These are phyloP conservation scores for Suillus sp. DNA, from an alignment of 768 basidiomycete species.

Conservation along the genomic window DNA sequence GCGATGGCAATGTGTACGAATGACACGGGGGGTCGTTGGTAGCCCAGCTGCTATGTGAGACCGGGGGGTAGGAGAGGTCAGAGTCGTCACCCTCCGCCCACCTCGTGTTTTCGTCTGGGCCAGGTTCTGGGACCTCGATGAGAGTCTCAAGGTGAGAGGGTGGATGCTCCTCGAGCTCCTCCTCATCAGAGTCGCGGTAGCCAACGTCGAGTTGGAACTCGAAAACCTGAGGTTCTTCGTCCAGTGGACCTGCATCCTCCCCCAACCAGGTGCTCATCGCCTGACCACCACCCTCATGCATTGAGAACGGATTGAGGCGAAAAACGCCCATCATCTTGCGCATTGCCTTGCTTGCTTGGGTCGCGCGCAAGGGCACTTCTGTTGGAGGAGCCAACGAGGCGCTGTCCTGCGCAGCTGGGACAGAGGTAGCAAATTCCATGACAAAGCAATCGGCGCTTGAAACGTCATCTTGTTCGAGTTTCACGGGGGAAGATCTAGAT, in stretches of 20 bases:
- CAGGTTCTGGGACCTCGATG: conserved; percentile 14
- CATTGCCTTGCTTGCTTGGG: conserved; percentile 71
- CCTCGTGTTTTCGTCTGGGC: conserved; percentile 21
- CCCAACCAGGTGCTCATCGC: conserved; percentile 46
- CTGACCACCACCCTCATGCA: conserved; percentile 53
- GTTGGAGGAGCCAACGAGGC: conserved; percentile 53
- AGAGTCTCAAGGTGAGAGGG: conserved; percentile 19
- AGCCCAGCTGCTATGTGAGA: conserved; percentile 31
- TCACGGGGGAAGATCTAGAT: conserved; percentile 31
- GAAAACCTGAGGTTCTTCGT: conserved; percentile 60
- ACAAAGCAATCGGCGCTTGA: conserved; percentile 33
- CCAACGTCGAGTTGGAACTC: conserved; percentile 62
- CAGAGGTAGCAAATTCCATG: conserved; percentile 36
- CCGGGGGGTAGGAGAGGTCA: conserved; percentile 22
- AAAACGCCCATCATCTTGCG: conserved; percentile 78
- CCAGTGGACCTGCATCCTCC: conserved; percentile 59
- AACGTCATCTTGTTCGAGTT: conserved; percentile 34
- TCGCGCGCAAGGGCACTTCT: conserved; percentile 75
- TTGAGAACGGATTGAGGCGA: conserved; percentile 74
- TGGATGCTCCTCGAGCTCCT: conserved; percentile 17
- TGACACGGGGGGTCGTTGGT: conserved; percentile 28
- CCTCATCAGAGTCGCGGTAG: conserved; percentile 24
- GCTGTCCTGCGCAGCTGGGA: conserved; percentile 36
- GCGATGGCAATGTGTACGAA: conserved; percentile 32
- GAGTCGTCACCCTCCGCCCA: conserved; percentile 30